These are phyloP conservation scores for Bidens hawaiensis DNA, from an alignment of 140 eudicot genomes.

Conservation along the genomic window DNA sequence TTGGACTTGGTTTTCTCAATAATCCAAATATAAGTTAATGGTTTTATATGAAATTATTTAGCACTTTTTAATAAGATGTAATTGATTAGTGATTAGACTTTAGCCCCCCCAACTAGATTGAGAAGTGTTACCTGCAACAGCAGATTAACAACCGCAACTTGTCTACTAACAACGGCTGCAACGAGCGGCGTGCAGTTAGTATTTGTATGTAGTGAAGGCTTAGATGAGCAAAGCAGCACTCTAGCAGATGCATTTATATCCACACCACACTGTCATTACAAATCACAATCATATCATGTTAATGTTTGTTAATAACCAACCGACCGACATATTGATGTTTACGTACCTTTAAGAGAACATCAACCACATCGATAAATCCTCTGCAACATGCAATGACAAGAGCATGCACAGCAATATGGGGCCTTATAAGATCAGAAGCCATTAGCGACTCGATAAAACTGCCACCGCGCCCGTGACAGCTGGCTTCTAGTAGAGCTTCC, in stretches of 20 bases:
- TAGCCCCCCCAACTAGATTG: not conserved
- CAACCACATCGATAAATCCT: constrained; percentile 70
- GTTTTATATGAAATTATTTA: constrained; percentile 2
- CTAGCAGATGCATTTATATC: constrained; percentile 64
- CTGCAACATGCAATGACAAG: constrained; percentile 84
- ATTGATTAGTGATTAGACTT: not conserved
- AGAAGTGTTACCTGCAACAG: constrained; percentile 58
- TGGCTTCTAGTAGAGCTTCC: constrained; percentile 85
- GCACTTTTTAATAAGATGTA: not conserved
- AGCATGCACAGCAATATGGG: constrained; percentile 77
- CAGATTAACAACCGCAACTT: constrained; percentile 63
- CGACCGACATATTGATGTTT: constrained; percentile 19
- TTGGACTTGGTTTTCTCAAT: constrained; percentile 5
- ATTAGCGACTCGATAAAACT: constrained; percentile 52
- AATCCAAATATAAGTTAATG: constrained; percentile 5
- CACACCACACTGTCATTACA: constrained; percentile 70
- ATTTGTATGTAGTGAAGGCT: constrained; percentile 84
- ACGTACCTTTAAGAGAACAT: constrained; percentile 71
- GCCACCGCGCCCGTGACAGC: constrained; percentile 70
- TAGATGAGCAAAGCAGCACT: constrained; percentile 72
- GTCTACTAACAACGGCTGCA: constrained; percentile 90
- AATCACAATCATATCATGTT: constrained; percentile 1
- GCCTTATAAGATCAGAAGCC: constrained; percentile 84
- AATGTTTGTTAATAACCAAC: not conserved
- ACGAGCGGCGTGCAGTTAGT: constrained; percentile 68